Base-by-base conservation (phyloP, 208 protist genomes). In the Spongospora subterranea region DNA sequence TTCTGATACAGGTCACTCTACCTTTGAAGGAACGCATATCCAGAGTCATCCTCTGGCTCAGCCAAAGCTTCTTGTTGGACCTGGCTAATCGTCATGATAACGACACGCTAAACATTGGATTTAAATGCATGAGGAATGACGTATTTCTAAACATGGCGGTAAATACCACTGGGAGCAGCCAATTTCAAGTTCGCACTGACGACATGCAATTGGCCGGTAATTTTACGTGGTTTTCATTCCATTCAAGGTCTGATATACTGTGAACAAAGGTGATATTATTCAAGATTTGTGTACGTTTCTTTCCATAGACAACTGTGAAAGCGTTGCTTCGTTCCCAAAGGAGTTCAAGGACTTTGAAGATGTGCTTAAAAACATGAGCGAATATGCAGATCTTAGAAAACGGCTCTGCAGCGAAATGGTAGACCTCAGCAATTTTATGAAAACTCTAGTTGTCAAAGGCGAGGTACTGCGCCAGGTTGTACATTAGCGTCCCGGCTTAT, bases 341-440 rank as follows among this genome's bases (percentile, higher is more conserved):
- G 93, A 91, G n/a, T 93, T 93, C 76, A 46, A 46, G 65, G 77
- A 91, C 20, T 93, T 94, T 46, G 45, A 93, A 53, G 0, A 46
- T 35, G 54, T 91, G 13, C 46, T 98, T 66, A 65, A 94, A 46
- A 65, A 93, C 46, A 95, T 98, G n/a, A 95, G 97, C 13, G 96
- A 96, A 64, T 95, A 95, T 91, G 97, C 97, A 92, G 93, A 92
- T 35, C 94, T 96, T 38, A 95, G 97, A 20, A 90, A 96, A 92
- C 95, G 96, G 93, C 94, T 98, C 46, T 97, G 95, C 76, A 95
- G 96, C 0, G 96, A 97, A 91, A 98, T 98, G 95, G 97, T 97
- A 0, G 97, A 98, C 91, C 93, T 92, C 0, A 96, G 96, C 11
- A 92, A 95, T 24, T 92, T 93, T 6, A 91, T 98, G n/a, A 98